Percentiles rank a stretch among this genome's conserved stretches.
phyloP scores from a whole-genome alignment of 2,329 filamentous ascomycete species.

The Biscogniauxia mediterranea region DNA sequence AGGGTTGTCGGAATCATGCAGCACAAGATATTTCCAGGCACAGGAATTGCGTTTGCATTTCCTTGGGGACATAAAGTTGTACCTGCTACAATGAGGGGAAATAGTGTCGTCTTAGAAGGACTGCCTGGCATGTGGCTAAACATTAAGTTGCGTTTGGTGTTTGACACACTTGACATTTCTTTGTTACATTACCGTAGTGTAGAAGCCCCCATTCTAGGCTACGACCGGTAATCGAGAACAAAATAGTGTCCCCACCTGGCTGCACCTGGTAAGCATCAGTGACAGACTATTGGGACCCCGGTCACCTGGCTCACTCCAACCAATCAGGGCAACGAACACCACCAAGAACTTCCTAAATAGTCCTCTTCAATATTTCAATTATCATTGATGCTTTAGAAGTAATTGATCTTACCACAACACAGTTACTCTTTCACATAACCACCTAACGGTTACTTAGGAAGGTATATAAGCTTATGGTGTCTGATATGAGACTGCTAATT shows the following conservation, averaged over 20 bases:
- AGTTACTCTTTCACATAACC: not conserved
- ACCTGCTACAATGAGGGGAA: no score
- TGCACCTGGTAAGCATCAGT: not conserved
- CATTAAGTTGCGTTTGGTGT: no score
- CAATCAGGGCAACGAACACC: not conserved
- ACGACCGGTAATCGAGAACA: not conserved
- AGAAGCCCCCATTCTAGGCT: not conserved
- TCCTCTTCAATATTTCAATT: not conserved
- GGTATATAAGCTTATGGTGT: no score
- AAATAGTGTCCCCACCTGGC: not conserved
- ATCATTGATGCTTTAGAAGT: no score
- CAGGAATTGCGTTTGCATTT: no score
- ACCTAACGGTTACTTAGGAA: no score
- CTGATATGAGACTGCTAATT: no score
- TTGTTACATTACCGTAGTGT: not conserved
- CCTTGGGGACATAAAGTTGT: no score
- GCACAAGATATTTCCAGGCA: not conserved
- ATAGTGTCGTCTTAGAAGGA: no score
- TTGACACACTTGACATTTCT: not conserved
- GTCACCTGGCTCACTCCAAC: not conserved
- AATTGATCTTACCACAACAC: no score
- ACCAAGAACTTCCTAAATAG: slow-evolving; percentile 1
- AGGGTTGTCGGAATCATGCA: not conserved
- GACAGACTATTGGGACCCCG: not conserved
- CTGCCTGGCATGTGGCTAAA: no score